A percentile compares a stretch with the other conserved stretches of the same genome.
These are phyloP conservation scores for Apiospora phragmitis DNA, from an alignment of 2,329 filamentous ascomycete genomes.

Conservation along the genomic window DNA sequence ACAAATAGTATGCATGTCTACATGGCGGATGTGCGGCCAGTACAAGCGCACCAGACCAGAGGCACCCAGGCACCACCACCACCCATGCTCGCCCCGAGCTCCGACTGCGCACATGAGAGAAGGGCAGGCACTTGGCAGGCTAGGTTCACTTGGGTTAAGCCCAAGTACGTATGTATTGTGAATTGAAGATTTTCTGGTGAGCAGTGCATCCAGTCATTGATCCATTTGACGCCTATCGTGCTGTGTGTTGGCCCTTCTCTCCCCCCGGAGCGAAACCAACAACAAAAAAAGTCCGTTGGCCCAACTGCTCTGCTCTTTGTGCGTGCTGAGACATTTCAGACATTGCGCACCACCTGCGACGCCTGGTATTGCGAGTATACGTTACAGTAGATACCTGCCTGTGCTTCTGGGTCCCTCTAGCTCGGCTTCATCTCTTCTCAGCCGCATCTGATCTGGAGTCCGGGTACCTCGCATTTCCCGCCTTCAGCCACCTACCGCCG, in stretches of 20 bases:
- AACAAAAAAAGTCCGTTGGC: background rate
- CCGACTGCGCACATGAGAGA: background rate
- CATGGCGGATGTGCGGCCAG: background rate
- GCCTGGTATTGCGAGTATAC: background rate
- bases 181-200: slow-evolving; percentile 8
- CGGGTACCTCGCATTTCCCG: background rate
- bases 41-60: background rate
- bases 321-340: background rate
- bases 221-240: background rate
- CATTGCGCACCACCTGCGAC: background rate
- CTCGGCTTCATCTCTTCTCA: background rate
- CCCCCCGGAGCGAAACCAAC: background rate
- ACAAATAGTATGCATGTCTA: background rate
- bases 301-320: background rate
- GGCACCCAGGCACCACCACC: background rate
- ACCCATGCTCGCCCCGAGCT: background rate
- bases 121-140: too few relatives aligned
- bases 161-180: background rate
- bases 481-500: background rate
- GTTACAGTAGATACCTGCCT: background rate
- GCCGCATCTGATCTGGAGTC: background rate
- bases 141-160: background rate
- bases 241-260: background rate
- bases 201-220: background rate
- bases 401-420: background rate